These are phyloP conservation scores for Backusella mclennaniae DNA, from an alignment of 192 early-diverging fungal species.

Conservation along the genomic window DNA sequence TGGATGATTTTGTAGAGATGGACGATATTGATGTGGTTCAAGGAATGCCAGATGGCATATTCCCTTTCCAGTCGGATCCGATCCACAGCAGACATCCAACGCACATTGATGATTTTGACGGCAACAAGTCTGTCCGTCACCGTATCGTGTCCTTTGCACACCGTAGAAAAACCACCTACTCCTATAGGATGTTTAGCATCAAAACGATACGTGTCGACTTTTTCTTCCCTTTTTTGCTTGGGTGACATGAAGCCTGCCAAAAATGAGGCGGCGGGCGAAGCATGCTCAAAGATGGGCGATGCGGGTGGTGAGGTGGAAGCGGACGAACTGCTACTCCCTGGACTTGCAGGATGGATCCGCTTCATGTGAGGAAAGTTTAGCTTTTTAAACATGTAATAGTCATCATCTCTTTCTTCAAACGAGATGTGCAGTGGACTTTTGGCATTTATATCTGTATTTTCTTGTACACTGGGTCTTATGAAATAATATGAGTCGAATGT, in stretches of 20 bases:
- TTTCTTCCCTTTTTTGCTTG: conserved; percentile 63
- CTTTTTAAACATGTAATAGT: conserved; percentile 7
- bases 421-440: conserved; percentile 9
- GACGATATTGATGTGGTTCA: conserved; percentile 71
- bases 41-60: conserved; percentile 61
- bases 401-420: background rate
- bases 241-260: conserved; percentile 34
- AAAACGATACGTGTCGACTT: conserved; percentile 71
- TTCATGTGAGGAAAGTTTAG: conserved; percentile 9
- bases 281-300: background rate
- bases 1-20: conserved; percentile 62
- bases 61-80: conserved; percentile 58
- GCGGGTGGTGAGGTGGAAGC: background rate
- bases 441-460: background rate
- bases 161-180: conserved; percentile 72
- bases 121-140: conserved; percentile 51
- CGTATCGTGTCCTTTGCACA: conserved; percentile 61
- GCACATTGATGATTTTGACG: conserved; percentile 64
- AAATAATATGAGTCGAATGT: background rate
- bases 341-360: background rate
- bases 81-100: conserved; percentile 13
- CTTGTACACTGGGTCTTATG: background rate
- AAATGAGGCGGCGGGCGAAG: conserved; percentile 37
- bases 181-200: conserved; percentile 69
- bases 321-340: background rate